These are phyloP conservation scores for Leucogyrophana mollusca DNA, from an alignment of 768 basidiomycete species.

Conservation along the genomic window DNA sequence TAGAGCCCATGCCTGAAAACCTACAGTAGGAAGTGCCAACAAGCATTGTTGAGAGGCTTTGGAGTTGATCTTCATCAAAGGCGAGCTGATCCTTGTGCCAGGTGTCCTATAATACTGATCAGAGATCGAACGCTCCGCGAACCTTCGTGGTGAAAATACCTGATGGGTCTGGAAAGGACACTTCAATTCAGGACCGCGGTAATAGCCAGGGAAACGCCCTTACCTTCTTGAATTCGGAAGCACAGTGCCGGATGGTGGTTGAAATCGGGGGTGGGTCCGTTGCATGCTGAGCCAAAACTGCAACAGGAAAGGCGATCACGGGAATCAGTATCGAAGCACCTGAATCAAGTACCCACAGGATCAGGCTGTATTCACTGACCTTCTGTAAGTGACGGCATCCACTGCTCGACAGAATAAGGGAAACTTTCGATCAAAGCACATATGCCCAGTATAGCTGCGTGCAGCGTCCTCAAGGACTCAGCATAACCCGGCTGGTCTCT, in stretches of 20 bases:
- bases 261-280: conserved; percentile 89
- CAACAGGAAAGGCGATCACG: conserved; percentile 4
- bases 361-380: conserved; percentile 40
- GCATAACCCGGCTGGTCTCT: conserved; percentile 71
- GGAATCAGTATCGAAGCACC: neutral
- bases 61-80: conserved; percentile 89
- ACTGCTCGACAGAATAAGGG: conserved; percentile 93
- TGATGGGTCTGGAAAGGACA: conserved; percentile 52
- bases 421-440: conserved; percentile 92
- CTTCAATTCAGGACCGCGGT: conserved; percentile 4
- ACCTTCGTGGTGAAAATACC: conserved; percentile 31
- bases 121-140: neutral
- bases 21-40: conserved; percentile 88
- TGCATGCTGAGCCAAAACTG: conserved; percentile 75
- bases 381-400: conserved; percentile 84
- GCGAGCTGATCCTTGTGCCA: conserved; percentile 87
- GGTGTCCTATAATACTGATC: conserved; percentile 59
- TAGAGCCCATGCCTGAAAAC: conserved; percentile 23
- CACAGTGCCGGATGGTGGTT: conserved; percentile 83
- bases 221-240: conserved; percentile 84
- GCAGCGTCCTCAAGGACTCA: conserved; percentile 69
- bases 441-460: conserved; percentile 92
- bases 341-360: too few relatives aligned
- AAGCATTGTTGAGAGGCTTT: conserved; percentile 83
- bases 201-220: conserved; percentile 18